Evolutionary conservation across 306 rosid species (phyloP), one percentile per base, ranked within the genome.

Genomic region (Begonia fuchsioides): DNA sequence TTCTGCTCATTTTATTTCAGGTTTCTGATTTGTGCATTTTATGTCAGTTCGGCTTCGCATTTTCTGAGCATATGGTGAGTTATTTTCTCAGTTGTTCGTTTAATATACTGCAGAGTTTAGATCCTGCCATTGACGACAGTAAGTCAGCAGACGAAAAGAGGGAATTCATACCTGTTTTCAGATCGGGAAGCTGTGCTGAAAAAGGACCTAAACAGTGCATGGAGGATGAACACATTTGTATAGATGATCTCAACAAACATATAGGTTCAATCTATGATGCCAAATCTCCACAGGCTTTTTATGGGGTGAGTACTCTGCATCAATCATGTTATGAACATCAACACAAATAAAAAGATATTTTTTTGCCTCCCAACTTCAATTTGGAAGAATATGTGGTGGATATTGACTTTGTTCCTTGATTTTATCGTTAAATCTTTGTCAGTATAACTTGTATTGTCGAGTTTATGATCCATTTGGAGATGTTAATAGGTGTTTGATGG

Each of bases 131-230:
- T 49, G 62, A 75, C 51, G 79, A 61, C 26, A 67, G 66, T 13
- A 75, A 65, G 40, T 80, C 77, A 16, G 71, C 75, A 56, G 73
- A 72, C 51, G 90, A 74, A 39, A 70, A 70, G 55, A 17, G 72
- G 14, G 81, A 54, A 39, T 80, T 63, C 69, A 45, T 70, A 44
- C 94, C 94, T 7, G 65, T 74, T 47, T 77, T 69, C 49, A 75
- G 86, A 50, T 84, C 90, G n/a, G 94, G 90, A 60, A 77, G 94
- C 64, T 84, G 94, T 63, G 77, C 86, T 60, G 94, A 80, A 68
- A 84, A 57, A 61, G 94, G 94, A 49, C 90, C 86, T 32, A 84
- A 80, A 72, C 90, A 80, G 65, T 72, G 58, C 58, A 84, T 84
- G 94, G 90, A 84, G 64, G 94, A 84, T 39, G 90, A 84, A 60